Evolutionary conservation across 768 basidiomycete species (phyloP), one percentile per base, ranked within the genome.

Genomic region (Tricholoma bakamatsutake): DNA sequence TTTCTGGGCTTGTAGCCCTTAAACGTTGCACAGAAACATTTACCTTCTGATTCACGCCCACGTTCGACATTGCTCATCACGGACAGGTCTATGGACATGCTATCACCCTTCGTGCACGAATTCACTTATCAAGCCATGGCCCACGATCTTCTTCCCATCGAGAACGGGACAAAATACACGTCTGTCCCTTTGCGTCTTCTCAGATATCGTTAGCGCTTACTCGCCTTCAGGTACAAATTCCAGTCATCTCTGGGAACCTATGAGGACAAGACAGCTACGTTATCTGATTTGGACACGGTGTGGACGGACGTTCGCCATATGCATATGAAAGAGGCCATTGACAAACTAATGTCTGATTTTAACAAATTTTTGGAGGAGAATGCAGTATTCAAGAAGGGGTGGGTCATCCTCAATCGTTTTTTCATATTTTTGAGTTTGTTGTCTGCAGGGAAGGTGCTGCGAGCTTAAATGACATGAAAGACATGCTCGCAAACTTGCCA

Each of bases 81-180:
- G 4, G 97, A 99, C 70, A 85, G 97, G n/a, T 82, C 94, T 3
- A 93, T 99, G 88, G 97, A 99, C 70, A 85, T 86, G 63, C 66
- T 89, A 24, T 88, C 93, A 2, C 97, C 97, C 1, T 82, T 98
- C 57, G 67, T 97, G 34, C 97, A 99, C 67, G 97, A 98, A 66
- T 99, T 99, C 67, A 98, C 96, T 18, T 99, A 98, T 69, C 97
- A 98, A 70, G 96, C 97, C 0, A 99, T 99, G 97, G 89, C 88
- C 49, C 93, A 94, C 62, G 97, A 99, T 69, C 71, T 99, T 17
- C 78, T 99, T 5, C 87, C 87, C 15, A 90, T 99, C 51, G 82
- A 93, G 54, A 84, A 92, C 58, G 96, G 95, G 24, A 79, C 77
- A 8, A 87, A 81, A 70, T 98, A 98, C 71, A 84, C 82, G 93